A percentile compares a stretch with the other conserved stretches of the same genome.
Evolutionary conservation across 208 protist genomes (phyloP).

Genomic region (Zelonia costaricensis): DNA sequence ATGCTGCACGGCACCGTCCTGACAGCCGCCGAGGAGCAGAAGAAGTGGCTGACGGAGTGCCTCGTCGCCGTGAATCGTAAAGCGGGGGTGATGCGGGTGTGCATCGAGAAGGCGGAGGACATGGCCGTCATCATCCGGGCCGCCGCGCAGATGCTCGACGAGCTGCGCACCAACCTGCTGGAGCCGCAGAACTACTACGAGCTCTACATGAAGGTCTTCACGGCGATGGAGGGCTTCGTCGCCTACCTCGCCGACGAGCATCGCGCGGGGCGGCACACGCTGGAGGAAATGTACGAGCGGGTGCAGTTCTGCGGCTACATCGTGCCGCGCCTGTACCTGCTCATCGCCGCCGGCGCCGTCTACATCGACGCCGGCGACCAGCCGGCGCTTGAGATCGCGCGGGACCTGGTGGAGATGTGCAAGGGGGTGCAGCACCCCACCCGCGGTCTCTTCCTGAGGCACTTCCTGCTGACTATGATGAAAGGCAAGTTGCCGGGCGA

Average conservation of each 20-base stretch:
- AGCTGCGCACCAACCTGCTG: slow-evolving; percentile 95
- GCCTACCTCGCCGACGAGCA: slow-evolving; percentile 89
- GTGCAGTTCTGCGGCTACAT: slow-evolving; percentile 98
- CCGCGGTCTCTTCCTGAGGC: slow-evolving; percentile 97
- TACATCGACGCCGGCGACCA: slow-evolving; percentile 93
- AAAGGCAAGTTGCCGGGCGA: slow-evolving; percentile 97
- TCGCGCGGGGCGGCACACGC: slow-evolving; percentile 12
- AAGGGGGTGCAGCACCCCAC: slow-evolving; percentile 99
- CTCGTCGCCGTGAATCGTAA: slow-evolving; percentile 72
- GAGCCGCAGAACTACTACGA: slow-evolving; percentile 98
- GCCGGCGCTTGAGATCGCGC: slow-evolving; percentile 94
- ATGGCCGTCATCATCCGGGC: slow-evolving; percentile 42
- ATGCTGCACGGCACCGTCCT: slow-evolving; percentile 63
- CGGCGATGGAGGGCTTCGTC: slow-evolving; percentile 91
- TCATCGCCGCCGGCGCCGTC: slow-evolving; percentile 95
- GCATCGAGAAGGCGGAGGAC: slow-evolving; percentile 60
- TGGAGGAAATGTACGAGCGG: slow-evolving; percentile 96
- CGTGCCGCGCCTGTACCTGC: slow-evolving; percentile 97
- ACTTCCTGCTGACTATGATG: slow-evolving; percentile 96
- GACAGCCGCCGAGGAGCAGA: slow-evolving; percentile 89
- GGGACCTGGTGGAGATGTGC: slow-evolving; percentile 99
- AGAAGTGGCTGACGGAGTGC: slow-evolving; percentile 88
- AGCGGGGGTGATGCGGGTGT: slow-evolving; percentile 71
- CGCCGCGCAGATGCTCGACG: slow-evolving; percentile 90
- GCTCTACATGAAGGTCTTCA: slow-evolving; percentile 95